phyloP scores from a whole-genome alignment of 495 filamentous ascomycete species.

The Oidiodendron maius region DNA sequence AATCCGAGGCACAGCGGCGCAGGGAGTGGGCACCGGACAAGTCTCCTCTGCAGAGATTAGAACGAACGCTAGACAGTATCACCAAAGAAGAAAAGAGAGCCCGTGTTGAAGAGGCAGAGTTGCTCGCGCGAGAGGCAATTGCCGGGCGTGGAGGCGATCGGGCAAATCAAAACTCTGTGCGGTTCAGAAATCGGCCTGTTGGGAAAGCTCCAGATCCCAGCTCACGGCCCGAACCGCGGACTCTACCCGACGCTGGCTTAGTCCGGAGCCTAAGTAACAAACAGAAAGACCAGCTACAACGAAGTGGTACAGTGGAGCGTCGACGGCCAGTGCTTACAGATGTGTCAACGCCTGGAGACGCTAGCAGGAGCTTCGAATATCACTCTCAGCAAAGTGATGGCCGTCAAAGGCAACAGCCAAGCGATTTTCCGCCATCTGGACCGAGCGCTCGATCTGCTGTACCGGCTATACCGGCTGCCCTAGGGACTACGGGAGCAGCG shows the following conservation, averaged over 20 bases:
- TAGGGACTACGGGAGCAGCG: neutral
- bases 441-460: slow-evolving; percentile 13
- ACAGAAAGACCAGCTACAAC: slow-evolving; percentile 19
- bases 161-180: slow-evolving; percentile 20
- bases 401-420: neutral
- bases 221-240: slow-evolving; percentile 14
- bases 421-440: slow-evolving; percentile 3
- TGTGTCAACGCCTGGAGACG: neutral
- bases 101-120: slow-evolving; percentile 72
- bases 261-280: slow-evolving; percentile 13
- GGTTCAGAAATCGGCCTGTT: slow-evolving; percentile 24
- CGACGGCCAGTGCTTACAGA: slow-evolving; percentile 6
- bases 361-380: slow-evolving; percentile 10
- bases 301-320: slow-evolving; percentile 18
- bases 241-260: slow-evolving; percentile 10
- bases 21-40: slow-evolving; percentile 66
- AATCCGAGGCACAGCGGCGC: slow-evolving; percentile 15
- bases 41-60: slow-evolving; percentile 87
- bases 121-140: slow-evolving; percentile 45
- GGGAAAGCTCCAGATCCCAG: slow-evolving; percentile 14
- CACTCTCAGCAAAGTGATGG: neutral
- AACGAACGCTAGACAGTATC: slow-evolving; percentile 79
- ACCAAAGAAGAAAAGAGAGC: slow-evolving; percentile 89
- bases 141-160: slow-evolving; percentile 27
- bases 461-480: slow-evolving; percentile 13